Conservation (phyloP, 345 rosid species). For the Sisymbrium irio region DNA sequence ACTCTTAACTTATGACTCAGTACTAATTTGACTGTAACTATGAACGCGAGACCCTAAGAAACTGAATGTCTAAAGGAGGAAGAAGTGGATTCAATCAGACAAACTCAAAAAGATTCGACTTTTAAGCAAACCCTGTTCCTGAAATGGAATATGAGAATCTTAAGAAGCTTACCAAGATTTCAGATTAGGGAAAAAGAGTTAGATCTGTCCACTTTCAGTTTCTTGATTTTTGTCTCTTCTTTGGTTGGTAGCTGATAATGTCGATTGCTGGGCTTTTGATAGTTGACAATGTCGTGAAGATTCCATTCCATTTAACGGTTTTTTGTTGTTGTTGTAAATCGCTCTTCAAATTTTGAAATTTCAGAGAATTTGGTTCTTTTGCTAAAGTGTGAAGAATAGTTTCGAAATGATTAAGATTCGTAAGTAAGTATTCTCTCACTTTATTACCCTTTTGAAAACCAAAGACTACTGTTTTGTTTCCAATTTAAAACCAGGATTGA, state of each 20-base stretch:
- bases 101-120: slow-evolving; percentile 1
- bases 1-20: slow-evolving; percentile 17
- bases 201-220: neutral
- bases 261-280: neutral
- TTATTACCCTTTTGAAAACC: slow-evolving; percentile 2
- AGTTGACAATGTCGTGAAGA: slow-evolving; percentile 3
- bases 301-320: slow-evolving; percentile 15
- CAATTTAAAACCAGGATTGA: neutral
- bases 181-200: neutral
- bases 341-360: slow-evolving; percentile 26
- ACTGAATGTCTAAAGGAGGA: neutral
- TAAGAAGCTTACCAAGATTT: slow-evolving; percentile 22
- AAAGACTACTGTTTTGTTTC: slow-evolving; percentile 11
- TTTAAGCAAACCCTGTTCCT: slow-evolving; percentile 22
- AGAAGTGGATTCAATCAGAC: neutral
- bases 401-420: slow-evolving; percentile 32
- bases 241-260: neutral
- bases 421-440: slow-evolving; percentile 14
- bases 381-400: slow-evolving; percentile 21
- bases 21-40: slow-evolving; percentile 8
- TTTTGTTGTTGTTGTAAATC: neutral
- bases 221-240: neutral
- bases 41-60: slow-evolving; percentile 9
- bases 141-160: neutral
- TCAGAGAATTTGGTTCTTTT: neutral